Conservation (phyloP, 2,329 filamentous ascomycete species). For the Pseudocercospora eumusae region DNA sequence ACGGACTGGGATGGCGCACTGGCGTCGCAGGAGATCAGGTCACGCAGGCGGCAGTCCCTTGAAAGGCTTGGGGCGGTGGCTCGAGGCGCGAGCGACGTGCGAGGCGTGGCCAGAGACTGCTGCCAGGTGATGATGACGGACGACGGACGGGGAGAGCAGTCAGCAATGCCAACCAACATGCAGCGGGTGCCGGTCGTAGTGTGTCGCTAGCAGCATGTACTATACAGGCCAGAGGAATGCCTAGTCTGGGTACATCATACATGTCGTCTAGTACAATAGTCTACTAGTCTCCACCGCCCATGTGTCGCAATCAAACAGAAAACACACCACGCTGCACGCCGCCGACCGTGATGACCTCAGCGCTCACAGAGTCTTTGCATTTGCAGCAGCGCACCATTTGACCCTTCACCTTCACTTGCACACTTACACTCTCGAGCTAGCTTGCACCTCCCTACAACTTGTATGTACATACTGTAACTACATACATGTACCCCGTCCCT, state of each 20-base stretch:
- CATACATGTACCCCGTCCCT: too few species aligned
- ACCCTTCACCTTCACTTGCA: too few species aligned
- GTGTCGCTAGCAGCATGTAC: too few species aligned
- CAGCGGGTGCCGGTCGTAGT: constrained; percentile 14
- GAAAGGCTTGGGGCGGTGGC: constrained; percentile 16
- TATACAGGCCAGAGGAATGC: constrained; percentile 12
- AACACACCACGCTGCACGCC: neutral
- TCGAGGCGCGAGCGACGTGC: constrained; percentile 22
- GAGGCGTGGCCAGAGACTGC: constrained; percentile 15
- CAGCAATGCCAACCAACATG: constrained; percentile 17
- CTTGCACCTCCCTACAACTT: constrained; percentile 4
- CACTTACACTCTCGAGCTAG: constrained; percentile 7
- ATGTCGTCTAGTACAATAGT: too few species aligned
- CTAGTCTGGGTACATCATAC: too few species aligned
- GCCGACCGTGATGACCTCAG: too few species aligned
- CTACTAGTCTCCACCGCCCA: constrained; percentile 27
- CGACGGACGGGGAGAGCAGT: constrained; percentile 1
- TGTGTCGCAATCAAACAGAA: constrained; percentile 29
- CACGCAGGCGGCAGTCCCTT: constrained; percentile 19
- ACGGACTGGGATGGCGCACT: constrained; percentile 31
- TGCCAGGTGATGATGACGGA: constrained; percentile 9
- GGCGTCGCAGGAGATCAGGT: constrained; percentile 30
- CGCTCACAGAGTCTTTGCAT: too few species aligned
- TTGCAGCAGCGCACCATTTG: constrained; percentile 3
- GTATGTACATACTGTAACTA: too few species aligned